phyloP scores from a whole-genome alignment of 2,329 filamentous ascomycete genomes.

The Helicocarpus griseus region DNA sequence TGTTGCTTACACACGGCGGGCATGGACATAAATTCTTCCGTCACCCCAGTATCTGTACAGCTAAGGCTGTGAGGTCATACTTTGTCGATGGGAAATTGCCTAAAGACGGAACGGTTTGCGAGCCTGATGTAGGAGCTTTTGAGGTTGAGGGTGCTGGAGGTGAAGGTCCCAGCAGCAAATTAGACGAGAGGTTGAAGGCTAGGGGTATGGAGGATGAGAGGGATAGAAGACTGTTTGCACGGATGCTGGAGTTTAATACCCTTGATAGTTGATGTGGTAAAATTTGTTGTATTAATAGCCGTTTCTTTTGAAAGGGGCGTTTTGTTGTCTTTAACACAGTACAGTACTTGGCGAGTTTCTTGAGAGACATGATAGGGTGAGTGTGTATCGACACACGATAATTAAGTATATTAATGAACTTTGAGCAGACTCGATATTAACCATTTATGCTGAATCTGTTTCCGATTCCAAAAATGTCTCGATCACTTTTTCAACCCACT shows the following conservation, averaged over 20 bases:
- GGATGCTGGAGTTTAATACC: neutral
- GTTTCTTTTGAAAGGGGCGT: too few species aligned
- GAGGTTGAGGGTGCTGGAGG: neutral
- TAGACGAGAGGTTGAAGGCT: neutral
- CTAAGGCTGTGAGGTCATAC: slow-evolving; percentile 21
- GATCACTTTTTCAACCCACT: too few species aligned
- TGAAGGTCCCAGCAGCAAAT: neutral
- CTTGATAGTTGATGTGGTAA: neutral
- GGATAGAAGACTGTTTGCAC: neutral
- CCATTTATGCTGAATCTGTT: too few species aligned
- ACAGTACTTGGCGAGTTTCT: too few species aligned
- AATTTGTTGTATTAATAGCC: too few species aligned
- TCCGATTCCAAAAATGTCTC: too few species aligned
- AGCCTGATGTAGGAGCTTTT: slow-evolving; percentile 13
- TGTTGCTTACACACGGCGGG: slow-evolving; percentile 17
- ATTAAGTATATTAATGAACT: too few species aligned
- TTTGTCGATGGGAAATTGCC: slow-evolving; percentile 29
- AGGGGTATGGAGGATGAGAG: neutral
- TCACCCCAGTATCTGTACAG: slow-evolving; percentile 20
- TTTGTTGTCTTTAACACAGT: too few species aligned
- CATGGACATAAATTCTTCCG: slow-evolving; percentile 14
- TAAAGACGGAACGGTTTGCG: slow-evolving; percentile 21
- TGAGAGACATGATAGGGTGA: too few species aligned
- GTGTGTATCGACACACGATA: too few species aligned
- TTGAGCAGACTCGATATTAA: too few species aligned